phyloP scores from a whole-genome alignment of 306 rosid genomes.

The Sicyos baderoa region DNA sequence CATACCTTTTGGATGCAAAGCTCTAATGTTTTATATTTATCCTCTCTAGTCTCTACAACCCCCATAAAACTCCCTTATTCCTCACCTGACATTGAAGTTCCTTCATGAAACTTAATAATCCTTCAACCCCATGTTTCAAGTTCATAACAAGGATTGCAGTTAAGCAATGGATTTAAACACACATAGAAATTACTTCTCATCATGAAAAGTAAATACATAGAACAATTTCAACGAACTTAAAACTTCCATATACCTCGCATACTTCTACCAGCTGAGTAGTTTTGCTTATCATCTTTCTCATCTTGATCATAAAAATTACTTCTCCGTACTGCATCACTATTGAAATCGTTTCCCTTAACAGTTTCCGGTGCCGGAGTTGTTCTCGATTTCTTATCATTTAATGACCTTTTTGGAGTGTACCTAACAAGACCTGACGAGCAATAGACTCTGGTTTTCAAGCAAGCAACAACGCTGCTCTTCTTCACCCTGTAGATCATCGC shows the following conservation, averaged over 20 bases:
- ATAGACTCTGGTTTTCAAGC: constrained; percentile 45
- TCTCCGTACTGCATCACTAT: constrained; percentile 24
- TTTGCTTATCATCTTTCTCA: neutral
- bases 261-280: neutral
- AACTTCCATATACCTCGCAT: constrained; percentile 24
- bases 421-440: constrained; percentile 42
- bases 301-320: constrained; percentile 27
- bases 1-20: neutral
- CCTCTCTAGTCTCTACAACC: no score
- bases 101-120: neutral
- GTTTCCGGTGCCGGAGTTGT: constrained; percentile 16
- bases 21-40: no score
- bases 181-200: no score
- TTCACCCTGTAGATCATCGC: constrained; percentile 36
- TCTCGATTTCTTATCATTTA: constrained; percentile 27
- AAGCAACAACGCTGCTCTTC: constrained; percentile 35
- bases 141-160: neutral
- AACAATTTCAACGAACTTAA: neutral
- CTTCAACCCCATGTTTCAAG: neutral
- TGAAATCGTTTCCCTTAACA: constrained; percentile 17
- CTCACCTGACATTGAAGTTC: neutral
- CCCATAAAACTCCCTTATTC: neutral
- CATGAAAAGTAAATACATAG: neutral
- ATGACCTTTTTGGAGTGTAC: constrained; percentile 39
- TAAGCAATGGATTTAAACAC: neutral